These are phyloP conservation scores for Psilocybe subaeruginosa DNA, from an alignment of 768 basidiomycete species.

Conservation along the genomic window DNA sequence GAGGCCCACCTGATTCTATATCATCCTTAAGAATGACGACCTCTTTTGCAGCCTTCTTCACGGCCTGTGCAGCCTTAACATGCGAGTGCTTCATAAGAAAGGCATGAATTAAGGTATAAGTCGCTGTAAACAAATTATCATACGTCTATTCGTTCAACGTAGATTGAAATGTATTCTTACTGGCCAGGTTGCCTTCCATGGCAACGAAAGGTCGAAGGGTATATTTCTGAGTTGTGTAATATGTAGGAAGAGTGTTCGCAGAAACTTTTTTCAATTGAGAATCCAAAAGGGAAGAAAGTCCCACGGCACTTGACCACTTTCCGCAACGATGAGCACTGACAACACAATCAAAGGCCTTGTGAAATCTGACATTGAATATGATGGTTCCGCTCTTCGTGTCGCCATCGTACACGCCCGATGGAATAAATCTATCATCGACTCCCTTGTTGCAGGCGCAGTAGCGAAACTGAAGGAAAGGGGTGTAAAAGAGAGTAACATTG, in stretches of 20 bases:
- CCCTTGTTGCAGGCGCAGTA: constrained; percentile 80
- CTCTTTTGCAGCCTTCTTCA: constrained; percentile 74
- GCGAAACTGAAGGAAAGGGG: constrained; percentile 82
- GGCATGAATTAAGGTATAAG: constrained; percentile 75
- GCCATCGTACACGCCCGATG: constrained; percentile 96
- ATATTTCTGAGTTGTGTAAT: constrained; percentile 9
- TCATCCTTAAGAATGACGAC: constrained; percentile 63
- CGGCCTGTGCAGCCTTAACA: constrained; percentile 68
- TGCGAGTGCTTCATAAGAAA: constrained; percentile 73
- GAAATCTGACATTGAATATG: constrained; percentile 60
- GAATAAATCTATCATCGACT: constrained; percentile 88
- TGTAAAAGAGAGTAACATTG: constrained; percentile 89
- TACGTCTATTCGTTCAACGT: constrained; percentile 9
- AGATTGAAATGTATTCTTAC: constrained; percentile 36
- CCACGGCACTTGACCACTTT: constrained; percentile 31
- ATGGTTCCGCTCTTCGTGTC: constrained; percentile 81
- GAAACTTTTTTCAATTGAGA: constrained; percentile 22
- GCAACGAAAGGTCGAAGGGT: constrained; percentile 8
- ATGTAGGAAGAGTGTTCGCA: neutral
- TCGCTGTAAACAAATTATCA: constrained; percentile 43
- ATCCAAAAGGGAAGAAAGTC: constrained; percentile 31
- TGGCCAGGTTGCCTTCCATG: constrained; percentile 58
- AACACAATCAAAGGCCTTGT: constrained; percentile 78
- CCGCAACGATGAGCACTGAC: constrained; percentile 40
- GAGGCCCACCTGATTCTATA: constrained; percentile 46